Evolutionary conservation across 352 stramenopile species (phyloP), one percentile per base, ranked within the genome.

Genomic region (Phytopythium aichiense): DNA sequence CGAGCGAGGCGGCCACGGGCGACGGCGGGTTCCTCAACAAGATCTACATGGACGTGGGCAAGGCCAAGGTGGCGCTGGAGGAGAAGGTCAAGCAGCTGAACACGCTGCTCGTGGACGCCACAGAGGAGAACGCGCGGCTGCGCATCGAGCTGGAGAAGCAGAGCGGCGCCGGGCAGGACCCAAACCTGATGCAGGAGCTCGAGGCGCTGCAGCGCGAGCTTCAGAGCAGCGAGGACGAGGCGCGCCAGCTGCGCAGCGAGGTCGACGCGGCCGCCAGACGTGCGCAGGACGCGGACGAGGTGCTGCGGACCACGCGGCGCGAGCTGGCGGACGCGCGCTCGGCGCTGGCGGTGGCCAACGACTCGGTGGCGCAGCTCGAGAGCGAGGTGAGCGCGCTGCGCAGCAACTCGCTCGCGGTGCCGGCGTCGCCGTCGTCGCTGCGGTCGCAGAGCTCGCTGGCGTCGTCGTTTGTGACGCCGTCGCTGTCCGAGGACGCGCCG

Each of bases 41-140:
- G 69, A 92, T 90, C 50, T 92, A 91, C 66, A 69, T 79, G 59
- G 81, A 92, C 45, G 78, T 92, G 0, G 83, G 83, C 18, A 92
- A 92, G 60, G 81, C 83, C n/a, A 92, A 92, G 60, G 59, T 82
- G 50, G 71, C 74, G 23, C 63, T 92, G 12, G 83, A 92, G 22
- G 83, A 90, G 23, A 85, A 88, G 50, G 81, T 92, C 1, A 79
- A 79, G 48, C 73, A 86, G 40, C 65, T 91, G 1, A 79, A 80
- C 13, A 65, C 69, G 18, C 67, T 81, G 63, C 60, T 91, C 49
- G 58, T 63, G 2, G 68, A 68, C 25, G 74, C 75, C 0, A 79
- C 78, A 0, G 72, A 79, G 20, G 81, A 89, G 37, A 92, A 91
- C 43, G 30, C 66, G 37, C 66, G 66, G 25, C 65, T 92, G 3